These are phyloP conservation scores for Nitzschia palea DNA, from an alignment of 108 stramenopile species.

Conservation along the genomic window DNA sequence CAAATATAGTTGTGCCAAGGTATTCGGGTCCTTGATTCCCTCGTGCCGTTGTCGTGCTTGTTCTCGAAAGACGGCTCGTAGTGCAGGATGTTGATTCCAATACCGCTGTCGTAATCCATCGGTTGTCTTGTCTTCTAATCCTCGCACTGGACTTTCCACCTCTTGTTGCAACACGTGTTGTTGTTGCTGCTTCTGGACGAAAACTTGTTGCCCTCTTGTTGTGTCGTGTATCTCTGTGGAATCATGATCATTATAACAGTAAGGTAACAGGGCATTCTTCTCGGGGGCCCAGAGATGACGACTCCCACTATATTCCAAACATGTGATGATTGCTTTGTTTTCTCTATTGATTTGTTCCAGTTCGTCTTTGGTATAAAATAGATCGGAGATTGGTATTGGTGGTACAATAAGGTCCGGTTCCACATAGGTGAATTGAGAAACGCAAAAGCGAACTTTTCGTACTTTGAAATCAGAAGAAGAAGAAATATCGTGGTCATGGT, in stretches of 20 bases:
- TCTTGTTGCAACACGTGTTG: neutral
- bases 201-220: no score
- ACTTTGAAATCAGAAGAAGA: no score
- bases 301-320: neutral
- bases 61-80: conserved; percentile 1
- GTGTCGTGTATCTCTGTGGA: no score
- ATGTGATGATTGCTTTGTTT: neutral
- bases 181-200: no score
- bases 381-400: neutral
- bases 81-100: neutral
- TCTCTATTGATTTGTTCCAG: neutral
- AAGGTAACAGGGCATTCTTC: no score
- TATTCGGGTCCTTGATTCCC: neutral
- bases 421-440: neutral
- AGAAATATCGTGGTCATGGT: no score
- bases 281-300: no score
- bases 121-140: neutral
- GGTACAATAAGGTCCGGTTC: neutral
- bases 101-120: neutral
- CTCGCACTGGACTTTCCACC: neutral
- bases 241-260: no score
- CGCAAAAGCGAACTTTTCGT: neutral
- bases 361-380: neutral
- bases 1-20: neutral
- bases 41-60: conserved; percentile 1